Conservation (phyloP, 2,329 filamentous ascomycete species). For the Metarhizium anisopliae region DNA sequence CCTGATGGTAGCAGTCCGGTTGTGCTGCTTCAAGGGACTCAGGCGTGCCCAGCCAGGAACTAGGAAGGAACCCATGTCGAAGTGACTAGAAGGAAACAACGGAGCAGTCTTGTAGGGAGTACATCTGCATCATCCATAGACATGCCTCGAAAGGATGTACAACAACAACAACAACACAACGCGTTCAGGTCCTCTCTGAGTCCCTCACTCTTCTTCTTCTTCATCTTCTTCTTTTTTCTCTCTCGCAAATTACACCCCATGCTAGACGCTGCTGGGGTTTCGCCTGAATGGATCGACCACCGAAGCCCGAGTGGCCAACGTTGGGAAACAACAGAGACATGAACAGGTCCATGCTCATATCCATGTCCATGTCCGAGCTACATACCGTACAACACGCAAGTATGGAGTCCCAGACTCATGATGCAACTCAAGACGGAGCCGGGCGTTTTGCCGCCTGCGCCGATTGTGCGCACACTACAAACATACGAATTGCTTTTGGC, state of each 20-base stretch:
- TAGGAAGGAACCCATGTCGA: constrained; percentile 1
- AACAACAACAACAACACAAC: not conserved
- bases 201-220: no score
- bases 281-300: not conserved
- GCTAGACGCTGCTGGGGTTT: not conserved
- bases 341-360: not conserved
- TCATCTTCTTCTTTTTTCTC: not conserved
- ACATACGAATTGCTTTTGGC: no score
- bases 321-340: not conserved
- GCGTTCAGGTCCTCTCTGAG: no score
- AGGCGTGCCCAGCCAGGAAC: not conserved
- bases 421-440: not conserved
- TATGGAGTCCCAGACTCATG: not conserved
- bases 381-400: not conserved
- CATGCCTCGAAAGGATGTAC: not conserved
- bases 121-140: not conserved
- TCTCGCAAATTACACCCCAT: not conserved
- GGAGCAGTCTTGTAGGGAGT: not conserved
- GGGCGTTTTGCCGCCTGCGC: not conserved
- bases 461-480: no score
- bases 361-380: not conserved
- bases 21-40: no score
- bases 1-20: no score
- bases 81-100: not conserved
- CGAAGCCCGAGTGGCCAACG: constrained; percentile 5